Evolutionary conservation across 805 yeast genomes (phyloP), one percentile per base, ranked within the genome.

Genomic region (Suhomyces sp.): DNA sequence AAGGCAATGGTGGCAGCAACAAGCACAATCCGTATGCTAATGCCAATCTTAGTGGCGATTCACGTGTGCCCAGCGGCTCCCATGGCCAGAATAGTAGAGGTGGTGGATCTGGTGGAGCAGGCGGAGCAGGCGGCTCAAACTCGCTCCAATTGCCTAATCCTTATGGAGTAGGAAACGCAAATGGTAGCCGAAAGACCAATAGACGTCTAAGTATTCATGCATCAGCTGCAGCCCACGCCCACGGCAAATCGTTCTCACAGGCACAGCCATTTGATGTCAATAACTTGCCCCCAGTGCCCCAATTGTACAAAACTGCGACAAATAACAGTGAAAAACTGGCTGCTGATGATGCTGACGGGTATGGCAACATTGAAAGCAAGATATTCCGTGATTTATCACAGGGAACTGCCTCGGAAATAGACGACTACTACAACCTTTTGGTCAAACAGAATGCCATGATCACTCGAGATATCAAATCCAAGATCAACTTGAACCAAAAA

Each of bases 341-440:
- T 24, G 49, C 44, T 22, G 54, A 47, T 13, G 42, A 38, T 9
- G 49, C 41, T 15, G 54, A 47, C 13, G 53, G 48, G 7, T 50
- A 44, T 35, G 50, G 48, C 47, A 54, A 48, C 15, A 52, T 57
- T 22, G 57, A 52, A 17, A 50, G 48, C 40, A 12, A 60, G 52
- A 67, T 74, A 29, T 53, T 57, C 19, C 56, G 56, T 8, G 80
- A 82, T 51, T 65, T 89, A 55, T 72, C 83, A 9, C 80, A 83
- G 56, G 89, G 90, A 1, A 81, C 87, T 6, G 93, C 92, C 2
- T 68, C 82, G 1, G 88, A 85, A 55, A 86, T 89, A 33, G 91
- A 88, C 60, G 83, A 81, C 51, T 87, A 87, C 67, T 83, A 85
- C 54, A 77, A 81, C 17, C 79, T 77, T 49, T 70, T 88, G 57